Percentiles rank a stretch among this genome's conserved stretches.
phyloP scores from a whole-genome alignment of 495 filamentous ascomycete genomes.

The Annulohypoxylon moriforme region DNA sequence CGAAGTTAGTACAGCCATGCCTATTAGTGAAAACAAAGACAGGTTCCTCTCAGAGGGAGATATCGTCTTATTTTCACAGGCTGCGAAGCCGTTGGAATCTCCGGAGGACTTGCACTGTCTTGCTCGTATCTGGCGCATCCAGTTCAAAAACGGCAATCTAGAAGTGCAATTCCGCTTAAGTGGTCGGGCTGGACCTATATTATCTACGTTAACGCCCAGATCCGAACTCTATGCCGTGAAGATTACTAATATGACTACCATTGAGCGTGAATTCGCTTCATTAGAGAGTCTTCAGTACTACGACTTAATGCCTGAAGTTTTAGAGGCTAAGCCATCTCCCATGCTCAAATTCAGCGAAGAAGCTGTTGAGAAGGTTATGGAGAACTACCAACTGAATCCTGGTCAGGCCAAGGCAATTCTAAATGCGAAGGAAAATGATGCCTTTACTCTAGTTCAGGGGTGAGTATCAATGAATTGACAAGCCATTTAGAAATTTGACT shows the following conservation, averaged over 20 bases:
- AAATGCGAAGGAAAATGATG: slow-evolving; percentile 92
- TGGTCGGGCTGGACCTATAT: slow-evolving; percentile 45
- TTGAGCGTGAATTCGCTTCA: slow-evolving; percentile 95
- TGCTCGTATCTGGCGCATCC: slow-evolving; percentile 82
- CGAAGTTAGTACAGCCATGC: slow-evolving; percentile 86
- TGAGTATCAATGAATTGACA: slow-evolving; percentile 48
- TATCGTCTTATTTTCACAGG: slow-evolving; percentile 84
- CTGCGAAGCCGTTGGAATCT: slow-evolving; percentile 70
- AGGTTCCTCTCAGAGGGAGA: slow-evolving; percentile 83
- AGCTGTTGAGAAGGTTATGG: slow-evolving; percentile 71
- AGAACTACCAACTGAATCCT: slow-evolving; percentile 83
- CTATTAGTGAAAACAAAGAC: slow-evolving; percentile 74
- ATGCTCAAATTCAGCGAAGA: slow-evolving; percentile 81
- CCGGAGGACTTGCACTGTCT: slow-evolving; percentile 79
- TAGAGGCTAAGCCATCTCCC: slow-evolving; percentile 87
- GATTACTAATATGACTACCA: slow-evolving; percentile 85
- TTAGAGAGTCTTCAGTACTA: slow-evolving; percentile 92
- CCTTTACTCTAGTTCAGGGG: slow-evolving; percentile 95
- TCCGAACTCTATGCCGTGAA: slow-evolving; percentile 78
- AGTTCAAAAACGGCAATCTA: slow-evolving; percentile 77
- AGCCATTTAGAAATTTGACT: slow-evolving; percentile 28
- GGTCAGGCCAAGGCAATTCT: slow-evolving; percentile 94
- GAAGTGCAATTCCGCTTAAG: slow-evolving; percentile 89
- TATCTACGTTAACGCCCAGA: slow-evolving; percentile 60
- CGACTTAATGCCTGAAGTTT: slow-evolving; percentile 91